Conservation (phyloP, 345 rosid genomes). For the Nasturtium officinale region DNA sequence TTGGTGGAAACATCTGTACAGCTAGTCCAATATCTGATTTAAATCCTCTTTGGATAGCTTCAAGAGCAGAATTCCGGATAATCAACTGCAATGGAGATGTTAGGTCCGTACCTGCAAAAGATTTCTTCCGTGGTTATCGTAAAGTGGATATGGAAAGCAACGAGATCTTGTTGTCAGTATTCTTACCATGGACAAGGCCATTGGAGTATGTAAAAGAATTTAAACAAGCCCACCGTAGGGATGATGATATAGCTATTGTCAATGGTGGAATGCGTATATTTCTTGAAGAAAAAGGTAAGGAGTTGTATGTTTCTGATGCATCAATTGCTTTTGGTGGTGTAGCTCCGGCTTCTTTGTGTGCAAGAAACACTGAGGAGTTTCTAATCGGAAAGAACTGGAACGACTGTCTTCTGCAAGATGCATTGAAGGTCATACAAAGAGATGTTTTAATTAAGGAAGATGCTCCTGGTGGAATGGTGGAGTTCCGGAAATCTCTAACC, state of each 20-base stretch:
- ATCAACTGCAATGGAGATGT: conserved; percentile 60
- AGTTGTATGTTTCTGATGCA: conserved; percentile 60
- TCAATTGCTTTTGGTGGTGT: conserved; percentile 87
- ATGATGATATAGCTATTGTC: conserved; percentile 93
- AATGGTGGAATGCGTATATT: conserved; percentile 89
- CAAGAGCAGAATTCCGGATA: conserved; percentile 66
- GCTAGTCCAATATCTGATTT: conserved; percentile 97
- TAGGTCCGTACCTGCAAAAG: conserved; percentile 61
- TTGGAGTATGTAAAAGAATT: conserved; percentile 86
- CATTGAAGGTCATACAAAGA: conserved; percentile 59
- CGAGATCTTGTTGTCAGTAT: conserved; percentile 73
- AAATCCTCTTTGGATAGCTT: conserved; percentile 95
- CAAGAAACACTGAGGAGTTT: conserved; percentile 58
- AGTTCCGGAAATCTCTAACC: too few species aligned
- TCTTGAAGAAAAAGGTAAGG: conserved; percentile 57
- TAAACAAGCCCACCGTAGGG: conserved; percentile 92
- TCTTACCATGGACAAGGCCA: conserved; percentile 85
- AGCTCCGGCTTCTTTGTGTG: conserved; percentile 68
- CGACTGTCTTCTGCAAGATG: conserved; percentile 56
- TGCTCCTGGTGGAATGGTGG: too few species aligned
- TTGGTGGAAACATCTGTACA: conserved; percentile 91
- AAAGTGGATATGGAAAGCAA: conserved; percentile 55
- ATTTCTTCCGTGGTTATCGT: conserved; percentile 78
- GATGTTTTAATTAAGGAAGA: too few species aligned
- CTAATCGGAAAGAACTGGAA: conserved; percentile 71